Evolutionary conservation across 2,329 filamentous ascomycete genomes (phyloP), one percentile per base, ranked within the genome.

Genomic region (Paraphaeosphaeria sporulosa): DNA sequence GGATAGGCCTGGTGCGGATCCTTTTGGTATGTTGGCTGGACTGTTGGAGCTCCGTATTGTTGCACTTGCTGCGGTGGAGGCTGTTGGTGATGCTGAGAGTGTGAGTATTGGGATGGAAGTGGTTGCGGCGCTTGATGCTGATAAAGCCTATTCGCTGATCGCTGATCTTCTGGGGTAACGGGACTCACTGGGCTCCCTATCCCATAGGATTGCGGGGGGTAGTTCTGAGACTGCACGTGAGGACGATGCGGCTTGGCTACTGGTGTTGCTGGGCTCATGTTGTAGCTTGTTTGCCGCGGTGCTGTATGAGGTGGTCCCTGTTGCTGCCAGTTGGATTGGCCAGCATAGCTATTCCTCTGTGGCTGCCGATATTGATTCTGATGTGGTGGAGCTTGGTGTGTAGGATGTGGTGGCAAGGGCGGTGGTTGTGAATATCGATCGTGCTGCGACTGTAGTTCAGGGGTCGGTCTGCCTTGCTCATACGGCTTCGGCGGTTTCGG

Each of bases 401-500:
- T 59, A 62, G 71, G 55, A 49, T 71, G 71, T 64, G 76, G 75
- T 68, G 80, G 61, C 57, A 77, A 53, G 61, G 73, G 61, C 67
- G 68, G 70, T 68, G 79, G 60, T 54, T 71, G 62, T 58, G 67
- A 66, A 51, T 76, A 75, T 55, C 72, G 62, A 47, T 70, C 68
- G 5, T 63, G 67, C 48, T 67, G 67, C 23, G 68, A 61, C 34
- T 68, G 67, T 27, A 67, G 63, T 36, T 69, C 71, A 8, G 71
- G 66, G 12, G 63, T 71, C 9, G 67, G 64, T 25, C 60, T 58
- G 58, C 63, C 64, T 52, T 73, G 64, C 47, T 76, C 73, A 36
- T 71, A 66, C 4, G 75, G 74, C 49, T 79, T 78, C 2, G 75
- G 87, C 0, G 88, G 80, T 60, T 81, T 78, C 32, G 82, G 82